phyloP scores from a whole-genome alignment of 2,329 filamentous ascomycete species.

The Penicillium sp. region DNA sequence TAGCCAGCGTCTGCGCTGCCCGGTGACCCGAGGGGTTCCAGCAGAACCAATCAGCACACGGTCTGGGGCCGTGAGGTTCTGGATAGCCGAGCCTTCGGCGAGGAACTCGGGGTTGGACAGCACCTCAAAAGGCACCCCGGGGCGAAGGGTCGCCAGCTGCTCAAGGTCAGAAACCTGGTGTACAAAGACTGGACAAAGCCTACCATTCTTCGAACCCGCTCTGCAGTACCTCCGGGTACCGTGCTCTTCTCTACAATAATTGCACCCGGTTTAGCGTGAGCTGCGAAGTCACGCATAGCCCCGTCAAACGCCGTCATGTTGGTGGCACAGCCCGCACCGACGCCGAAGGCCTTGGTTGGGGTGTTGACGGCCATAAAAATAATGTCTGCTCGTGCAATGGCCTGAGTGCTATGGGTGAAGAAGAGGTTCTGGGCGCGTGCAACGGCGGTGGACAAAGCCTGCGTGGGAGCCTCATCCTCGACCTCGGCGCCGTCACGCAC shows the following conservation, averaged over 20 bases:
- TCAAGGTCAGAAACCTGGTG: conserved; percentile 5
- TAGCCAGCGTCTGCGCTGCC: conserved; percentile 60
- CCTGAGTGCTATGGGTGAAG: conserved; percentile 63
- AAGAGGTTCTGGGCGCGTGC: conserved; percentile 60
- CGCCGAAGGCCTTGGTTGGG: conserved; percentile 66
- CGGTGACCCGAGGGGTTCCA: conserved; percentile 54
- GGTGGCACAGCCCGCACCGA: conserved; percentile 65
- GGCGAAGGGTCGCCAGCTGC: conserved; percentile 42
- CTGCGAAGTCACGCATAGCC: conserved; percentile 62
- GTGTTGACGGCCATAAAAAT: conserved; percentile 75
- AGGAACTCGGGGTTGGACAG: conserved; percentile 79
- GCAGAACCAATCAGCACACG: conserved; percentile 69
- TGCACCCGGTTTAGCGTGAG: conserved; percentile 59
- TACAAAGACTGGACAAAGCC: conserved; percentile 19
- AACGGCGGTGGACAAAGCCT: conserved; percentile 14
- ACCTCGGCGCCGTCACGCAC: conserved; percentile 34
- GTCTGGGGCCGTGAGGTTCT: conserved; percentile 65
- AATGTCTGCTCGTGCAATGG: conserved; percentile 64
- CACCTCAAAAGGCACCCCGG: conserved; percentile 64
- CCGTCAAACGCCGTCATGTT: conserved; percentile 69
- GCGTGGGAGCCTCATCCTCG: not conserved
- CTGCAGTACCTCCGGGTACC: conserved; percentile 68
- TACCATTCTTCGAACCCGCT: conserved; percentile 64
- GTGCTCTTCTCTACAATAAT: conserved; percentile 81
- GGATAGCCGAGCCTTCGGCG: conserved; percentile 69